A percentile compares a stretch with the other conserved stretches of the same genome.
Evolutionary conservation across 176 grass and related monocot species (phyloP).

Genomic region (Poa pratensis): DNA sequence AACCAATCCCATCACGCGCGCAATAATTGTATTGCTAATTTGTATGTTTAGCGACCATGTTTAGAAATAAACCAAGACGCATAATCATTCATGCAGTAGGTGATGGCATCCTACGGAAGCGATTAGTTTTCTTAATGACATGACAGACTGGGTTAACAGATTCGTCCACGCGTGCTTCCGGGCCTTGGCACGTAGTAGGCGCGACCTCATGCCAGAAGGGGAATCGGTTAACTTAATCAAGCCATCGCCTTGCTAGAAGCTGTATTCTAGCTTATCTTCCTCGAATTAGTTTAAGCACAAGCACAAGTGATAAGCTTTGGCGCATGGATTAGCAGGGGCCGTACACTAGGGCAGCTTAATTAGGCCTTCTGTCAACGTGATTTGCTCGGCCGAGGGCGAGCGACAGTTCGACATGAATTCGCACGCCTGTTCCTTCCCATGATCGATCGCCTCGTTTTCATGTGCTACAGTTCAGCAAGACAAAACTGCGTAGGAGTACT

Average conservation of each 20-base stretch:
- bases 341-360: constrained; percentile 39
- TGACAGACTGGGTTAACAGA: background rate
- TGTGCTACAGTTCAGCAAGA: background rate
- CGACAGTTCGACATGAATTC: constrained; percentile 32
- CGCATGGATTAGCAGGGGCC: constrained; percentile 32
- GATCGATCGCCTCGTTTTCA: background rate
- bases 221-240: constrained; percentile 26
- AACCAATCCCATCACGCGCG: constrained; percentile 46
- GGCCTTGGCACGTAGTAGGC: constrained; percentile 1
- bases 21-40: constrained; percentile 34
- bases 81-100: constrained; percentile 47
- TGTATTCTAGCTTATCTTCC: constrained; percentile 55
- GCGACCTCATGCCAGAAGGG: constrained; percentile 30
- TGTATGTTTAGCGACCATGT: background rate
- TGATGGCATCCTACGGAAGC: constrained; percentile 34
- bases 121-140: constrained; percentile 59
- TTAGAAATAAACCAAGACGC: background rate
- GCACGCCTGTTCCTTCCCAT: constrained; percentile 10
- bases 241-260: constrained; percentile 23
- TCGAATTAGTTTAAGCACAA: constrained; percentile 32
- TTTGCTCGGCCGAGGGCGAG: constrained; percentile 18
- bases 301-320: constrained; percentile 30
- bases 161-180: constrained; percentile 35
- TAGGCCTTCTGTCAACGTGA: constrained; percentile 41
- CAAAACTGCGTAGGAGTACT: no score